These are phyloP conservation scores for Tylopilus sp. DNA, from an alignment of 768 basidiomycete genomes.

Conservation along the genomic window DNA sequence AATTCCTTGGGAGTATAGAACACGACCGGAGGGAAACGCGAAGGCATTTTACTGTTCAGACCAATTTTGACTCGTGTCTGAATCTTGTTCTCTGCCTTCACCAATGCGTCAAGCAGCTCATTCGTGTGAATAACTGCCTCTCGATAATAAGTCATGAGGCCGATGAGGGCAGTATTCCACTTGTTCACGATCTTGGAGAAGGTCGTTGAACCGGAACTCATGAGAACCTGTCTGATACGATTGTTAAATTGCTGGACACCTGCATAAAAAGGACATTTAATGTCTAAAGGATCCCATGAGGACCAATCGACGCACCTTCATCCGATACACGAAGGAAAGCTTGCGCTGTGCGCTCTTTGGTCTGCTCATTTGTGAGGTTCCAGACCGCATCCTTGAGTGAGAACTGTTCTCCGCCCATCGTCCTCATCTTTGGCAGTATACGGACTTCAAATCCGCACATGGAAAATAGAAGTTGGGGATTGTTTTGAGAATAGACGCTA, in stretches of 20 bases:
- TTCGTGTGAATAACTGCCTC: slow-evolving; percentile 98
- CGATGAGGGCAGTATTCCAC: slow-evolving; percentile 95
- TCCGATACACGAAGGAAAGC: slow-evolving; percentile 98
- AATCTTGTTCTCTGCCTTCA: slow-evolving; percentile 99
- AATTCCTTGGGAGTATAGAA: slow-evolving; percentile 98
- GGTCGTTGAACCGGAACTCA: slow-evolving; percentile 98
- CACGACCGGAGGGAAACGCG: slow-evolving; percentile 94
- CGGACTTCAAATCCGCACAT: slow-evolving; percentile 99
- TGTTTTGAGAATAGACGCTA: slow-evolving; percentile 95
- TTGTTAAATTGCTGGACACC: slow-evolving; percentile 98
- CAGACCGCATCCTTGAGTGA: slow-evolving; percentile 94
- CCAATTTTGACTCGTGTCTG: slow-evolving; percentile 99
- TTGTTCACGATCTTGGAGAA: slow-evolving; percentile 99
- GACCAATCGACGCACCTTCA: slow-evolving; percentile 51
- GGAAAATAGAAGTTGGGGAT: slow-evolving; percentile 95
- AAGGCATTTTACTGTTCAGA: slow-evolving; percentile 99
- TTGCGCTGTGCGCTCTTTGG: slow-evolving; percentile 96
- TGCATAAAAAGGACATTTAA: slow-evolving; percentile 23
- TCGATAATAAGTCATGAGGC: slow-evolving; percentile 96
- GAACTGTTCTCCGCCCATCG: slow-evolving; percentile 94
- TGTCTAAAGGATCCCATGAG: neutral
- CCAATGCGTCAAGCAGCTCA: slow-evolving; percentile 90
- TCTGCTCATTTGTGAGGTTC: slow-evolving; percentile 96
- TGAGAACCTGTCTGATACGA: slow-evolving; percentile 91
- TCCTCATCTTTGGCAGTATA: slow-evolving; percentile 93